These are phyloP conservation scores for Geotrichum siamense DNA, from an alignment of 1,139 yeast species.

Conservation along the genomic window DNA sequence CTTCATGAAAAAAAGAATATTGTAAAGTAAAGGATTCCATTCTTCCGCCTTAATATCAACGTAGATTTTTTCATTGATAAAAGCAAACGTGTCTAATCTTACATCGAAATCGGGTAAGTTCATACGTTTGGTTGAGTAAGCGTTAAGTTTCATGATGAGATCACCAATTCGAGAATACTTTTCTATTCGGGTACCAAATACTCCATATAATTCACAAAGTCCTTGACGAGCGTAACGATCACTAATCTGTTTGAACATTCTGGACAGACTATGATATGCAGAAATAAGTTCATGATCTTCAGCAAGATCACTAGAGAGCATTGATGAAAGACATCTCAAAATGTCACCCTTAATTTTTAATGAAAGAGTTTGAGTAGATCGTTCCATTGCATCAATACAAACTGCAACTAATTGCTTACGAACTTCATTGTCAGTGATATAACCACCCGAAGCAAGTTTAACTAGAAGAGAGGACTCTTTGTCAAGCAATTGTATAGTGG, in stretches of 20 bases:
- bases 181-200: conserved; percentile 50
- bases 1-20: conserved; percentile 61
- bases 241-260: conserved; percentile 49
- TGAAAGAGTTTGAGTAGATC: conserved; percentile 51
- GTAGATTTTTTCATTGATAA: conserved; percentile 52
- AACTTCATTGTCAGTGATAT: conserved; percentile 51
- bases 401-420: conserved; percentile 51
- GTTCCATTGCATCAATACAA: conserved; percentile 55
- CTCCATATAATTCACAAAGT: conserved; percentile 51
- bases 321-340: conserved; percentile 49
- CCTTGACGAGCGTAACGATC: conserved; percentile 57
- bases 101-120: conserved; percentile 75
- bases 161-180: conserved; percentile 43
- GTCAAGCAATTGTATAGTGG: conserved; percentile 36
- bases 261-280: conserved; percentile 51
- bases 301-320: conserved; percentile 50
- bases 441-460: conserved; percentile 53
- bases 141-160: conserved; percentile 57
- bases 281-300: conserved; percentile 47
- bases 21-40: conserved; percentile 75
- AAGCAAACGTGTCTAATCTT: conserved; percentile 60
- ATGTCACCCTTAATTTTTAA: conserved; percentile 49
- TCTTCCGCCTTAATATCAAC: conserved; percentile 43
- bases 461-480: conserved; percentile 49
- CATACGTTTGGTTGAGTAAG: conserved; percentile 55